Evolutionary conservation across 352 stramenopile genomes (phyloP).

Genomic region (Pythium coloratum): DNA sequence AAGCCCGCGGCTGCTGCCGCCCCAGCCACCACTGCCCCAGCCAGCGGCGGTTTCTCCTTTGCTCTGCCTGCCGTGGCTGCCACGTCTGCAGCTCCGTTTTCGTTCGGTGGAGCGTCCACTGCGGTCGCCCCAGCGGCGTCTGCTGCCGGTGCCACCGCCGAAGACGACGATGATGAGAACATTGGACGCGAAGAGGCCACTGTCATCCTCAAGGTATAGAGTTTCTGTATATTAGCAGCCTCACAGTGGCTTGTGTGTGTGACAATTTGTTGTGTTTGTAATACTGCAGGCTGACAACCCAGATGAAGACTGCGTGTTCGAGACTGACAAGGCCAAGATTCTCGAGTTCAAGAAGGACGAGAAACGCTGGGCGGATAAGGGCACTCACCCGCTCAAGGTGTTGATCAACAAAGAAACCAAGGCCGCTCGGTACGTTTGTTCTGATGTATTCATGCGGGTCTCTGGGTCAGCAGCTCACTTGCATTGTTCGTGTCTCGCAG

Average conservation of each 20-base stretch:
- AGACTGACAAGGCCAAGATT: constrained; percentile 76
- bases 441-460: background rate
- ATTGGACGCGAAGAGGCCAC: constrained; percentile 82
- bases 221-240: background rate
- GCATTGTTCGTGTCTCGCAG: constrained; percentile 23
- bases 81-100: constrained; percentile 13
- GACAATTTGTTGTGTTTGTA: background rate
- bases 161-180: constrained; percentile 78
- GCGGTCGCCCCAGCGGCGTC: constrained; percentile 23
- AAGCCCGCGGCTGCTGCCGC: background rate
- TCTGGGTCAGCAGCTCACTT: background rate
- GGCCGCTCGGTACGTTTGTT: constrained; percentile 45
- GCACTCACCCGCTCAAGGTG: constrained; percentile 76
- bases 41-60: constrained; percentile 26
- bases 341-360: constrained; percentile 88
- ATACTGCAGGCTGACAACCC: constrained; percentile 48
- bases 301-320: constrained; percentile 77
- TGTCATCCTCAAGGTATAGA: constrained; percentile 81
- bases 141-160: constrained; percentile 12
- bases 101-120: constrained; percentile 27
- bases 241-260: background rate
- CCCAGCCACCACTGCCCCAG: constrained; percentile 9
- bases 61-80: constrained; percentile 2
- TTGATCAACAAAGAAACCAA: constrained; percentile 77
- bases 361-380: constrained; percentile 88